phyloP scores from a whole-genome alignment of 2,329 filamentous ascomycete species.

The Aspergillus bombycis region DNA sequence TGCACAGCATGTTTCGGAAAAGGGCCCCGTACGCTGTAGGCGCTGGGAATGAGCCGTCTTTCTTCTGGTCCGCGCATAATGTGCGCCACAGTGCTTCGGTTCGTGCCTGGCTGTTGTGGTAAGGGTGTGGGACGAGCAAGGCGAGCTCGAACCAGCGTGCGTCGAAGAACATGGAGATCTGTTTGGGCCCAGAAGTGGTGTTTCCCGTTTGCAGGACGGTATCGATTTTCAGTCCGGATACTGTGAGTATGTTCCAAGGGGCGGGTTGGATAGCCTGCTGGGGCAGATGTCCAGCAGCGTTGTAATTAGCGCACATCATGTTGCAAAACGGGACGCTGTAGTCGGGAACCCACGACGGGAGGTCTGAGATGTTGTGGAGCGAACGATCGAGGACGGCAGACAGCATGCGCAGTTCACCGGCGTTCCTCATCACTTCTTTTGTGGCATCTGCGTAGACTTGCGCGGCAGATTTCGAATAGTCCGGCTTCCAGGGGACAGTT shows the following conservation, averaged over 20 bases:
- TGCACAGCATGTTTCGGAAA: constrained; percentile 1
- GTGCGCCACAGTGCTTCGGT: constrained; percentile 13
- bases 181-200: not conserved
- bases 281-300: not conserved
- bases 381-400: constrained; percentile 6
- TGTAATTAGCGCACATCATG: constrained; percentile 5
- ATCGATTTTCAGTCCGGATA: constrained; percentile 1
- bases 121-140: constrained; percentile 8
- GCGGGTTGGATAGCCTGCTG: not conserved
- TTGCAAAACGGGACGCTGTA: constrained; percentile 8
- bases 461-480: constrained; percentile 1
- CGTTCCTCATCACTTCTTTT: not conserved
- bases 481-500: not conserved
- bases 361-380: not conserved
- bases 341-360: constrained; percentile 10
- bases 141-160: constrained; percentile 9
- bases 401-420: constrained; percentile 6
- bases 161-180: constrained; percentile 10
- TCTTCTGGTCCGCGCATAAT: constrained; percentile 7
- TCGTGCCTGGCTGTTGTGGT: not conserved
- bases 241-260: constrained; percentile 2
- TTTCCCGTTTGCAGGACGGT: constrained; percentile 4
- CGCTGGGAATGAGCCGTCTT: not conserved
- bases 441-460: constrained; percentile 4
- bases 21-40: not conserved